Base-by-base conservation (phyloP, 306 rosid genomes). In the Cucurbita ficifolia region DNA sequence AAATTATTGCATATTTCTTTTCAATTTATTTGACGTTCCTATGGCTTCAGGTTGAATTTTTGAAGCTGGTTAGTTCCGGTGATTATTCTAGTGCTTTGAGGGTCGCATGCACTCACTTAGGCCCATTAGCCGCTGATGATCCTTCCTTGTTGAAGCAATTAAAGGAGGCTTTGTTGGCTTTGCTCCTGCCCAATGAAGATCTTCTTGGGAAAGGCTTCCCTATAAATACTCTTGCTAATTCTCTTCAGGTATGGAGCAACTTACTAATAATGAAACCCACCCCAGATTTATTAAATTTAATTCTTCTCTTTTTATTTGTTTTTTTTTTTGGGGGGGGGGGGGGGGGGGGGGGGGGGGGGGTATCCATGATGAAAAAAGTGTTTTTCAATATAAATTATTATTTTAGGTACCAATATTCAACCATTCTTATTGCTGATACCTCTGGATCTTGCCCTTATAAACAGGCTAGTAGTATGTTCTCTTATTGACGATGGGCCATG, bases 141-240 rank as follows among this genome's bases (percentile, higher is more conserved):
- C 91, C 89, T 75, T 50, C 91, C 80, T 82, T 95, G 72, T 77
- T 95, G 76, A 95, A 87, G 84, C 82, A 96, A 39, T 79, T 95
- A 83, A 95, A 95, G 83, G 99, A 95, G 87, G 89, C 99, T 69
- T 84, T 95, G 58, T 70, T 91, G 87, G 96, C 97, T 77, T 79
- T 91, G 77, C 89, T 95, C 42, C 88, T 79, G 78, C 96, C 97
- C 21, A 84, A 82, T 39, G 96, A 89, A 81, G 92, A 88, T 56
- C 84, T 87, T 60, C 86, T 89, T 73, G 90, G 80, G 76, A 91
- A 87, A 73, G 92, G 90, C 72, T 86, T 95, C 78, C 97, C 99
- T 77, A 83, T 91, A 48, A 84, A 95, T 77, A 87, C 97, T 71
- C 87, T 91, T 56, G 92, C 99, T 42, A 92, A 88, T 79, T 91